Conservation (phyloP, 768 basidiomycete species). For the Leccinum imitatum region DNA sequence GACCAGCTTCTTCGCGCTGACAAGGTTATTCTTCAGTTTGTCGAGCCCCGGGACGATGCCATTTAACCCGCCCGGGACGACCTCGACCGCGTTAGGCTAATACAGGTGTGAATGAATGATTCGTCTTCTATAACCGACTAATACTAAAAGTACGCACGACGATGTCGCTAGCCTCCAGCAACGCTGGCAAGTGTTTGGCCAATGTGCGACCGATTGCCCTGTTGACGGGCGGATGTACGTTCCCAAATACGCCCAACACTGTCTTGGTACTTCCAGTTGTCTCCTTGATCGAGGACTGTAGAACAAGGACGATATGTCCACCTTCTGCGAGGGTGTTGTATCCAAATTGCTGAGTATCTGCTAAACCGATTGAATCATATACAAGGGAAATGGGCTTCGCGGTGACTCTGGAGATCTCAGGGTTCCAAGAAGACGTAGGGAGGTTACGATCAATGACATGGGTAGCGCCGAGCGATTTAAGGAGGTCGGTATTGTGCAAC, state of each 20-base stretch:
- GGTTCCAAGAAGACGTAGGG: slow-evolving; percentile 10
- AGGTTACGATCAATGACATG: slow-evolving; percentile 35
- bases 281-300: slow-evolving; percentile 10
- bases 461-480: slow-evolving; percentile 39
- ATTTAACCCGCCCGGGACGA: slow-evolving; percentile 39
- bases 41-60: slow-evolving; percentile 36
- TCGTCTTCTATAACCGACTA: not conserved
- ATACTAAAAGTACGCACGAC: slow-evolving; percentile 9
- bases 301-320: slow-evolving; percentile 28
- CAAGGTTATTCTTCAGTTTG: slow-evolving; percentile 33
- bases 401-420: slow-evolving; percentile 20
- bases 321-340: slow-evolving; percentile 32
- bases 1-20: slow-evolving; percentile 36
- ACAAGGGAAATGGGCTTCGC: slow-evolving; percentile 12
- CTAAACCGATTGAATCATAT: slow-evolving; percentile 29
- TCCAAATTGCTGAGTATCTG: slow-evolving; percentile 35
- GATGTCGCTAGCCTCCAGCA: slow-evolving; percentile 17
- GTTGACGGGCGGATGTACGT: slow-evolving; percentile 11
- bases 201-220: slow-evolving; percentile 16
- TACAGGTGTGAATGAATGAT: not conserved
- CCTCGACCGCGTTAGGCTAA: slow-evolving; percentile 20
- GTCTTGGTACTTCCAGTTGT: slow-evolving; percentile 17
- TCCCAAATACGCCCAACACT: slow-evolving; percentile 11
- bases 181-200: slow-evolving; percentile 10
- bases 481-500: slow-evolving; percentile 29